Conservation (phyloP, 148 eudicot genomes). For the Hydrangea macrophylla region DNA sequence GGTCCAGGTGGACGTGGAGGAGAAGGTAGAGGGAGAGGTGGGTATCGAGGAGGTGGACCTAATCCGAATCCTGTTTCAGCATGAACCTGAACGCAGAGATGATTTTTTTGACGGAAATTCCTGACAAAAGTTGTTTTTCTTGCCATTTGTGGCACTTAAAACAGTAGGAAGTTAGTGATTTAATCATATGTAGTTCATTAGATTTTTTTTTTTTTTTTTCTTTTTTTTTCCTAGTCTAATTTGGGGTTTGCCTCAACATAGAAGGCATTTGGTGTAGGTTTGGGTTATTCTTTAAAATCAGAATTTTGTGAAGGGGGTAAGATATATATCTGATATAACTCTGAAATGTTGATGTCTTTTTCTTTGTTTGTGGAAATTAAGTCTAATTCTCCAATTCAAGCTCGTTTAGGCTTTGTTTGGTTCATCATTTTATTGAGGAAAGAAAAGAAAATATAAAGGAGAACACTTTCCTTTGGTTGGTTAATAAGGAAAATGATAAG, state of each 20-base stretch:
- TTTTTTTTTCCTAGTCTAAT: too few relatives aligned
- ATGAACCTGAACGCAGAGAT: not conserved
- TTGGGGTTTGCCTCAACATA: conserved; percentile 3
- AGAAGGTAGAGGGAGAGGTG: conserved; percentile 51
- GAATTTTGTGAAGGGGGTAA: conserved; percentile 13
- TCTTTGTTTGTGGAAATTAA: not conserved
- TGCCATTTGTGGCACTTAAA: not conserved
- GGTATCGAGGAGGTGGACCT: conserved; percentile 35
- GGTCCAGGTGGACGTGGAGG: conserved; percentile 41
- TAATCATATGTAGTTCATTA: not conserved
- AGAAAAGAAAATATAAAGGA: too few relatives aligned
- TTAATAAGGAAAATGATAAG: too few relatives aligned
- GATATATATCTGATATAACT: too few relatives aligned
- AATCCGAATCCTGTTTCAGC: conserved; percentile 19
- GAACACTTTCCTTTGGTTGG: too few relatives aligned
- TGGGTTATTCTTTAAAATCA: conserved; percentile 9
- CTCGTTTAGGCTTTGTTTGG: too few relatives aligned
- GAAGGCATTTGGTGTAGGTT: conserved; percentile 11
- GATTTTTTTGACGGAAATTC: conserved; percentile 13
- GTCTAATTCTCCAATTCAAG: not conserved
- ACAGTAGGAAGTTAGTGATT: conserved; percentile 5
- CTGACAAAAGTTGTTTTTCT: conserved; percentile 5
- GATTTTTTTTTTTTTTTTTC: too few relatives aligned
- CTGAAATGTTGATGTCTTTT: not conserved
- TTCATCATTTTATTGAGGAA: too few relatives aligned